Percentiles rank a stretch among this genome's conserved stretches.
phyloP scores from a whole-genome alignment of 148 eudicot genomes.

The Diospyros kaki region DNA sequence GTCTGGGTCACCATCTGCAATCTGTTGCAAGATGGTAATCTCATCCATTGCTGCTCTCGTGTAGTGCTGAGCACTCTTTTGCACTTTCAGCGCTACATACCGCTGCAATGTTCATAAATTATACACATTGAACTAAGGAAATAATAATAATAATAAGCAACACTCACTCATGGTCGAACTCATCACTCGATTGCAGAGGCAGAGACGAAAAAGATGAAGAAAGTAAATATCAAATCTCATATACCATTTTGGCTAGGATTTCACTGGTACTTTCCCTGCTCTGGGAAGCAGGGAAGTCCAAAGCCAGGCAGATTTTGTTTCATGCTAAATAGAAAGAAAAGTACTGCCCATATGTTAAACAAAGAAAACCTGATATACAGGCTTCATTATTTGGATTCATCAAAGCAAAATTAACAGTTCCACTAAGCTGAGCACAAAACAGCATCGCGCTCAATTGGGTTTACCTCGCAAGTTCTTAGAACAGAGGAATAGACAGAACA shows the following conservation, averaged over 20 bases:
- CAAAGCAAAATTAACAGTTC: neutral
- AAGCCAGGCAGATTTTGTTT: neutral
- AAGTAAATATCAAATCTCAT: neutral
- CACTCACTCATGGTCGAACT: neutral
- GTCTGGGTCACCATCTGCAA: constrained; percentile 15
- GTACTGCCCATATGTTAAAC: neutral
- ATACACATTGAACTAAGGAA: neutral
- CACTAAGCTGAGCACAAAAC: neutral
- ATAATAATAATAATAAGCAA: neutral
- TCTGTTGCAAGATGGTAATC: constrained; percentile 18
- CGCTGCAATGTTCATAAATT: constrained; percentile 14
- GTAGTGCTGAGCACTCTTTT: constrained; percentile 16
- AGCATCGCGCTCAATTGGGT: neutral
- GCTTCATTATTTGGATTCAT: constrained; percentile 6
- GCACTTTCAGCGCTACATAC: constrained; percentile 19
- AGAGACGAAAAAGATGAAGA: neutral
- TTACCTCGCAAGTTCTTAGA: neutral
- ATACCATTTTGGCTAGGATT: neutral
- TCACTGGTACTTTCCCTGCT: neutral
- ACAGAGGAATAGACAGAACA: neutral
- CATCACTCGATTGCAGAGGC: neutral
- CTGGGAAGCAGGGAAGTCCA: constrained; percentile 4
- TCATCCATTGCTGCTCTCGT: constrained; percentile 19
- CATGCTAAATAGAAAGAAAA: neutral
- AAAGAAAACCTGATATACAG: neutral